Evolutionary conservation across 1,284 basidiomycete genomes (phyloP), one percentile per base, ranked within the genome.

Genomic region (Leccinum fallax): DNA sequence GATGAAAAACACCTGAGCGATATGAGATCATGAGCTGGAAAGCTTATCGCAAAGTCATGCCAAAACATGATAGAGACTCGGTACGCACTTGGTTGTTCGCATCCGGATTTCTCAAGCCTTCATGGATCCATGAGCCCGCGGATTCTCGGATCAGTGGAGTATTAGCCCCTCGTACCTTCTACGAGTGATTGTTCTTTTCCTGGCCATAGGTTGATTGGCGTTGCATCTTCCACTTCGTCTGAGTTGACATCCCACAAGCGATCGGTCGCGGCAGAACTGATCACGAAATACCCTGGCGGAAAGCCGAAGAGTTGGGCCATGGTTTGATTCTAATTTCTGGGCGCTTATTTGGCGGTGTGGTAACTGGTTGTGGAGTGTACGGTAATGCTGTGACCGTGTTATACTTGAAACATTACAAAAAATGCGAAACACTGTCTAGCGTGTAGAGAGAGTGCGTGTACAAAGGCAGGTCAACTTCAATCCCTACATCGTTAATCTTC

Each of bases 161-260:
- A 38, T 58, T 16, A 40, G 59, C n/a, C 10, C 65, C 5, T 59
- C 73, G 65, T 71, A 90, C 90, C 80, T 80, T 93, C 89, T 1
- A 93, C 90, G 5, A 92, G 76, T 9, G 87, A 90, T 7, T 77
- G 83, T 66, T 93, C 92, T 63, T 85, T 91, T 74, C 85, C 85
- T 8, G 85, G 82, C 81, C 83, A 93, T 5, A 93, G 75, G 55
- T 86, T 79, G 58, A 92, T 68, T 53, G 84, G 81, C 1, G 86
- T 83, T 7, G 87, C 86, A 73, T 93, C 91, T 62, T 87, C 85
- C 3, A 82, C 78, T 15, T 76, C 76, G 65, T 87, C 85, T 32
- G 71, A 72, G 46, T 76, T 76, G 15, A 92, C 84, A 69, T 93
- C 91, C 61, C 90, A 78, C 2, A 91, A 67, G 34, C 87, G 83